phyloP scores from a whole-genome alignment of 169 alveolate species.

The Plasmodium chabaudi region DNA sequence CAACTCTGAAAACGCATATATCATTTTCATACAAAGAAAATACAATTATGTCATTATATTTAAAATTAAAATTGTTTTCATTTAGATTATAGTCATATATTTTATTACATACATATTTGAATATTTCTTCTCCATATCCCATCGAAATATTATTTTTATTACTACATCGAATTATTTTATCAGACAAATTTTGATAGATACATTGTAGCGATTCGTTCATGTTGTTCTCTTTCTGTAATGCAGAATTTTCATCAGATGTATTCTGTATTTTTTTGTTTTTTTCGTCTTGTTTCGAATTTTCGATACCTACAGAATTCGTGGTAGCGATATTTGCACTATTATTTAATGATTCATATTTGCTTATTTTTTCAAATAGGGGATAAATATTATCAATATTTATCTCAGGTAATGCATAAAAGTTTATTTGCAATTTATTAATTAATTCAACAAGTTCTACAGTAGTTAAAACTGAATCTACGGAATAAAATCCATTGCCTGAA shows the following conservation, averaged over 20 bases:
- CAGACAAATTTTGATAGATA: slow-evolving; percentile 9
- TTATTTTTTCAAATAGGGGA: slow-evolving; percentile 7
- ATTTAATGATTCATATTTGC: neutral
- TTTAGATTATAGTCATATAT: slow-evolving; percentile 13
- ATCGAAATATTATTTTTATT: slow-evolving; percentile 48
- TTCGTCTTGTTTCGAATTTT: neutral
- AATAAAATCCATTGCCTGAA: slow-evolving; percentile 11
- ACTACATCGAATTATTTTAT: slow-evolving; percentile 27
- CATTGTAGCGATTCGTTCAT: neutral
- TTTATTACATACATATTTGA: slow-evolving; percentile 50
- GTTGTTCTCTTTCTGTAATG: neutral
- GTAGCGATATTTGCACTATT: neutral
- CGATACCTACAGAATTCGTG: neutral
- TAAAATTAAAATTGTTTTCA: slow-evolving; percentile 16
- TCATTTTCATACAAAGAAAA: slow-evolving; percentile 18
- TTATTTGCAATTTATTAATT: slow-evolving; percentile 34
- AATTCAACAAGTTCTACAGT: slow-evolving; percentile 54
- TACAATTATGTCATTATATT: slow-evolving; percentile 56
- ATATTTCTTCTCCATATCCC: slow-evolving; percentile 73
- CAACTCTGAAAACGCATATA: slow-evolving; percentile 41
- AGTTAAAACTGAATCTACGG: slow-evolving; percentile 65
- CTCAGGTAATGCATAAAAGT: slow-evolving; percentile 30
- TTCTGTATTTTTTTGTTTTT: neutral
- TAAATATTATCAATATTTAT: slow-evolving; percentile 30
- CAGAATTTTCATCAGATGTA: neutral